Conservation (phyloP, 768 basidiomycete species). For the Naganishia antarctica region DNA sequence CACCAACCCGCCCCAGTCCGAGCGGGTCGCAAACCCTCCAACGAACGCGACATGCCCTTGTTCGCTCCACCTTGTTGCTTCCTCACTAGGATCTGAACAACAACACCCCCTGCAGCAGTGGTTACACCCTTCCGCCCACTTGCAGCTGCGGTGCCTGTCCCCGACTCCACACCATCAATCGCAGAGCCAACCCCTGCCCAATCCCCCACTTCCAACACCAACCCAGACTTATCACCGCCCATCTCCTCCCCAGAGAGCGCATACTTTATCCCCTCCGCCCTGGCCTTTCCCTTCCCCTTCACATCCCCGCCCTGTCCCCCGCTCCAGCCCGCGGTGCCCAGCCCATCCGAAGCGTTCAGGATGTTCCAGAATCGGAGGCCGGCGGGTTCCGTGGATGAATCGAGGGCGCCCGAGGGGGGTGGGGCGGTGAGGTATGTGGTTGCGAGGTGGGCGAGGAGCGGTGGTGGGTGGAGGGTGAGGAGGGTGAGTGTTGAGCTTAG, state of each 20-base stretch:
- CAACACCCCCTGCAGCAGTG: constrained; percentile 59
- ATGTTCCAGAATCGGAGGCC: constrained; percentile 70
- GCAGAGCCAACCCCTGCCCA: constrained; percentile 26
- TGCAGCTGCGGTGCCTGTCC: neutral
- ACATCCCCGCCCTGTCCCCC: constrained; percentile 10
- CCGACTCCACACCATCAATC: neutral
- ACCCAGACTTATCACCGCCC: constrained; percentile 19
- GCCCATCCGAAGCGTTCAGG: constrained; percentile 50
- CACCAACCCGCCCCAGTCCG: neutral
- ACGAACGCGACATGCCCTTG: constrained; percentile 42
- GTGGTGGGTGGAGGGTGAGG: constrained; percentile 60
- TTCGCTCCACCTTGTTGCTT: constrained; percentile 42
- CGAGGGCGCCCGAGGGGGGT: constrained; percentile 54
- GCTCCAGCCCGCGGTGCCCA: constrained; percentile 5
- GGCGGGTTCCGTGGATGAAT: constrained; percentile 6
- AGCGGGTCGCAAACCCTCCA: constrained; percentile 32
- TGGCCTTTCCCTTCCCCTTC: constrained; percentile 12
- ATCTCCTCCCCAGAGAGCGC: constrained; percentile 7
- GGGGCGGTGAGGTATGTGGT: constrained; percentile 67
- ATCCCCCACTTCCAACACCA: constrained; percentile 28
- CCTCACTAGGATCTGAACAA: constrained; percentile 57
- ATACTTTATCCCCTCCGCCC: neutral
- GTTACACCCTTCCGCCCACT: constrained; percentile 48
- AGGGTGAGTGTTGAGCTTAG: constrained; percentile 37
- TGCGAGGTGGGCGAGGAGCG: constrained; percentile 64